Percentiles rank a stretch among this genome's conserved stretches.
These are phyloP conservation scores for Arthrobotrys sphaeroides DNA, from an alignment of 2,329 filamentous ascomycete species.

Conservation along the genomic window DNA sequence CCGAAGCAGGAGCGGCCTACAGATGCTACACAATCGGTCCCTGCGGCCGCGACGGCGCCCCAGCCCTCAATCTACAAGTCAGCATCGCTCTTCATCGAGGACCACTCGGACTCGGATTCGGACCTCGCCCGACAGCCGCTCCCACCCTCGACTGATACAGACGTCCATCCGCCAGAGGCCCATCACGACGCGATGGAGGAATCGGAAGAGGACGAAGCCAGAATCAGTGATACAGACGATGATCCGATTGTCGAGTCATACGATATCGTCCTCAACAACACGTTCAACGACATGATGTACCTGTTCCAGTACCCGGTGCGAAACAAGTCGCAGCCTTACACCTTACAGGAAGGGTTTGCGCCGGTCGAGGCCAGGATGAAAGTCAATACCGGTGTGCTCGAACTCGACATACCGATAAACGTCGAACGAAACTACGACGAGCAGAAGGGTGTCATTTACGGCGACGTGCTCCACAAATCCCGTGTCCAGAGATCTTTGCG, in stretches of 20 bases:
- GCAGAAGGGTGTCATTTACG: constrained; percentile 82
- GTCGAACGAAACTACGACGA: constrained; percentile 80
- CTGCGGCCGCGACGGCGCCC: background rate
- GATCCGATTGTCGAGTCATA: constrained; percentile 80
- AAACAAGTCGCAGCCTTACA: constrained; percentile 71
- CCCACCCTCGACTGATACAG: background rate
- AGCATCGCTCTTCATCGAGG: constrained; percentile 39
- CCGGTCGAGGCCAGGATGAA: constrained; percentile 84
- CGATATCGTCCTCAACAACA: constrained; percentile 84
- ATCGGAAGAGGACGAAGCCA: constrained; percentile 38
- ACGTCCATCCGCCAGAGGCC: background rate
- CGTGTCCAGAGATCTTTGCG: constrained; percentile 60
- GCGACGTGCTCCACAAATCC: constrained; percentile 74
- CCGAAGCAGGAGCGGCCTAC: constrained; percentile 35
- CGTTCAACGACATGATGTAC: constrained; percentile 74
- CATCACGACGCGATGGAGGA: constrained; percentile 12
- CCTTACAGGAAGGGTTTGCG: constrained; percentile 66
- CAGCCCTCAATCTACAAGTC: constrained; percentile 26
- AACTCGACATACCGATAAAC: constrained; percentile 88
- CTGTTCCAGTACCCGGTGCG: constrained; percentile 91
- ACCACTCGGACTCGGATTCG: constrained; percentile 41
- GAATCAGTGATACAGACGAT: constrained; percentile 61
- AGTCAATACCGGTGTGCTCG: constrained; percentile 80
- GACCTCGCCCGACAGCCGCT: background rate
- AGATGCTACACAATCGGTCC: background rate